phyloP scores from a whole-genome alignment of 495 filamentous ascomycete species.

The Penicillium antarcticum region DNA sequence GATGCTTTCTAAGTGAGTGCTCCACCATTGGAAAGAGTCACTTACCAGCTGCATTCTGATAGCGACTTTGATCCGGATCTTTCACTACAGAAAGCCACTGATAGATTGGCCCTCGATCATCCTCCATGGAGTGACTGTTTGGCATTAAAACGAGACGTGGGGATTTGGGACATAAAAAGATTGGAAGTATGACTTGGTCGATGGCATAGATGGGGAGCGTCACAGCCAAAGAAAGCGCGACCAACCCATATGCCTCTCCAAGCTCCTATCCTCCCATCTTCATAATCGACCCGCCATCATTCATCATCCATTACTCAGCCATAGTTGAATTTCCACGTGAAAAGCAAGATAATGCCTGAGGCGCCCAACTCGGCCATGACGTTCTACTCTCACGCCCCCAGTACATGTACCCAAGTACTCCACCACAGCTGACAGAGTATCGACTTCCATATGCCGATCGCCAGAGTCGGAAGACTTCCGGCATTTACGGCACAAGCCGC shows the following conservation, averaged over 20 bases:
- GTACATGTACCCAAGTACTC: too few relatives aligned
- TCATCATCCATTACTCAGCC: constrained; percentile 1
- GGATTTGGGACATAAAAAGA: background rate
- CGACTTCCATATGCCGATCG: constrained; percentile 17
- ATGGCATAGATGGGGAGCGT: background rate
- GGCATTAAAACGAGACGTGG: background rate
- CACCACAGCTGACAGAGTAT: background rate
- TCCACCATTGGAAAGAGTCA: too few relatives aligned
- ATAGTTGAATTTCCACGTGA: constrained; percentile 3
- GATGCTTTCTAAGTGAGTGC: background rate
- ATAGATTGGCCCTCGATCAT: background rate
- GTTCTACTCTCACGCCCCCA: too few relatives aligned
- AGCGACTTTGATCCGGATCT: background rate
- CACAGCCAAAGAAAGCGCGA: constrained; percentile 1
- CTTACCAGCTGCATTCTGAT: background rate
- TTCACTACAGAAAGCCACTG: constrained; percentile 1
- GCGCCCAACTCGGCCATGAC: background rate
- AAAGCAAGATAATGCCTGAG: background rate
- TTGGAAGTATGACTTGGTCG: background rate
- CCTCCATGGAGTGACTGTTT: too few relatives aligned
- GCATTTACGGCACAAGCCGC: constrained; percentile 19
- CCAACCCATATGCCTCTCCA: background rate
- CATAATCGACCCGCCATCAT: background rate
- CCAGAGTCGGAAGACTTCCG: constrained; percentile 14
- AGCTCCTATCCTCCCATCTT: background rate